A percentile compares a stretch with the other conserved stretches of the same genome.
Conservation (phyloP, 352 stramenopile genomes). For the Globisporangium splendens region DNA sequence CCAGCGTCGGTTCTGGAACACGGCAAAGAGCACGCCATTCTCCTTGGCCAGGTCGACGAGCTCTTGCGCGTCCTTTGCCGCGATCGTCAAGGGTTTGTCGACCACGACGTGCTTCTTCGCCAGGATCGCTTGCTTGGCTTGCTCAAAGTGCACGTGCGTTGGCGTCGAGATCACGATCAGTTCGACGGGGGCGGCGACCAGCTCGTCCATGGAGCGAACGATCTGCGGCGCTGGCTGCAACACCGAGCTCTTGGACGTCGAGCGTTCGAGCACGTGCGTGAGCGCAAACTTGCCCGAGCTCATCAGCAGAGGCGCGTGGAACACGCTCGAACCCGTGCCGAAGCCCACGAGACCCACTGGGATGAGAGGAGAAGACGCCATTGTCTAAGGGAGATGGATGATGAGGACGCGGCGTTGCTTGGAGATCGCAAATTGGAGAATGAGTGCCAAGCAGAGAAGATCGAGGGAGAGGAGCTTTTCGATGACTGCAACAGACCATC, state of each 20-base stretch:
- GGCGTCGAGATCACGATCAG: conserved; percentile 74
- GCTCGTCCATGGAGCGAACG: conserved; percentile 69
- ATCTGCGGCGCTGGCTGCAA: conserved; percentile 44
- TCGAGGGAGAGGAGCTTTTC: too few species aligned
- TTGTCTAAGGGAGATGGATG: background rate
- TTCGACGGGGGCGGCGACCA: conserved; percentile 55
- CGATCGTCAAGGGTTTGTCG: conserved; percentile 73
- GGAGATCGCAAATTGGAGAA: conserved; percentile 5
- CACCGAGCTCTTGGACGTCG: conserved; percentile 51
- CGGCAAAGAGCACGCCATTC: conserved; percentile 59
- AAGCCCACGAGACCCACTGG: conserved; percentile 68
- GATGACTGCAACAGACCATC: too few species aligned
- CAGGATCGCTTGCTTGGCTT: conserved; percentile 62
- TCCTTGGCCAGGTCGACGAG: conserved; percentile 40
- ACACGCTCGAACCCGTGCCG: conserved; percentile 64
- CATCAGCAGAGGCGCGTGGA: conserved; percentile 67
- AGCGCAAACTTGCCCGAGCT: conserved; percentile 58
- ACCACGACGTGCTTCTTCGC: conserved; percentile 76
- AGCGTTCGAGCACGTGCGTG: conserved; percentile 76
- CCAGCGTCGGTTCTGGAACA: conserved; percentile 79
- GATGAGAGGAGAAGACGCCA: conserved; percentile 22
- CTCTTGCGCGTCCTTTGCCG: conserved; percentile 43
- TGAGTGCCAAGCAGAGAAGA: conserved; percentile 3
- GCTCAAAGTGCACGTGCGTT: conserved; percentile 70
- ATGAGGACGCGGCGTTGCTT: background rate